phyloP scores from a whole-genome alignment of 495 filamentous ascomycete species.

The Bacidia gigantensis region DNA sequence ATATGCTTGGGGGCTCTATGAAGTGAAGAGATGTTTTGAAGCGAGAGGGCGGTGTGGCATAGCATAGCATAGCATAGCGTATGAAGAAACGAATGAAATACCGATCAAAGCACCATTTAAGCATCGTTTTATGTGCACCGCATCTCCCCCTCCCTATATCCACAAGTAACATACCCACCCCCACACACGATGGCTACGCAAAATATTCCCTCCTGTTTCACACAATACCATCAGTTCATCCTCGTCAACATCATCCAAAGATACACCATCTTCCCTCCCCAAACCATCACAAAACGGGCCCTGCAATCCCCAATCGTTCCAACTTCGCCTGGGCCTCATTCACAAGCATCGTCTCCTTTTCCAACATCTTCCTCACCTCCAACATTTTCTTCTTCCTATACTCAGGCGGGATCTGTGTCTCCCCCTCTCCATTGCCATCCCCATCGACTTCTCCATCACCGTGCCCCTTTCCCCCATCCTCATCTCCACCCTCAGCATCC shows the following conservation, averaged over 20 bases:
- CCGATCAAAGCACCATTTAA: too few species aligned
- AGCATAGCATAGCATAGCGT: neutral
- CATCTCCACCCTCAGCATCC: too few species aligned
- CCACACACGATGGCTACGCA: too few species aligned
- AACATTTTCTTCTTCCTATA: constrained; percentile 2
- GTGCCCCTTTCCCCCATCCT: constrained; percentile 22
- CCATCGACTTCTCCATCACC: constrained; percentile 17
- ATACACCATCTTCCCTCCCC: neutral
- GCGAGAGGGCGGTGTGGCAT: neutral
- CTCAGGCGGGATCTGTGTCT: constrained; percentile 16
- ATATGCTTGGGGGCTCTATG: neutral
- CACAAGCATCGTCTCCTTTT: constrained; percentile 16
- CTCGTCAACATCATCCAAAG: neutral
- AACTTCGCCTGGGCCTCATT: constrained; percentile 3
- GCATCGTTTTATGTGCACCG: too few species aligned
- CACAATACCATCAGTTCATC: neutral
- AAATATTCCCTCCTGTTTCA: too few species aligned
- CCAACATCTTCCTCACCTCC: constrained; percentile 29
- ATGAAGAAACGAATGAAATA: neutral
- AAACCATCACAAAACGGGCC: neutral
- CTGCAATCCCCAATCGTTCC: neutral
- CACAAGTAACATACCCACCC: too few species aligned
- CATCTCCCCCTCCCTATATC: too few species aligned
- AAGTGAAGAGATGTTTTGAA: neutral
- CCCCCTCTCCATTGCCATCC: too few species aligned